A percentile compares a stretch with the other conserved stretches of the same genome.
phyloP scores from a whole-genome alignment of 169 alveolate species.

The Plasmodium ovale region DNA sequence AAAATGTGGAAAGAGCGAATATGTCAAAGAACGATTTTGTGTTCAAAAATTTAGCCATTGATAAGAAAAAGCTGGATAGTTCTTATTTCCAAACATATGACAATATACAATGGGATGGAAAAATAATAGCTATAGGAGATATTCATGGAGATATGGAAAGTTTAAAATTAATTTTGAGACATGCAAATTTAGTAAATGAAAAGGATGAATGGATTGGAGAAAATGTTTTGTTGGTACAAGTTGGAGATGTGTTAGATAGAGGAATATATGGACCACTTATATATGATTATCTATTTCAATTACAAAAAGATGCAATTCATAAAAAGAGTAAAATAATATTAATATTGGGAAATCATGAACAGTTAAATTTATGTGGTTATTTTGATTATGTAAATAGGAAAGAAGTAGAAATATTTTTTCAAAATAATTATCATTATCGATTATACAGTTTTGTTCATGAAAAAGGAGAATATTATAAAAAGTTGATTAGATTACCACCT shows the following conservation, averaged over 20 bases:
- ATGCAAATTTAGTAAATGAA: conserved; percentile 75
- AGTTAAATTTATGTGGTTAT: conserved; percentile 43
- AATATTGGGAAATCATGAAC: conserved; percentile 70
- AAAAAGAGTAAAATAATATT: conserved; percentile 44
- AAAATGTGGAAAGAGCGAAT: not conserved
- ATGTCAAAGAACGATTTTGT: conserved; percentile 9
- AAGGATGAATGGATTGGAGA: conserved; percentile 79
- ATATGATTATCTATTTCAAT: conserved; percentile 36
- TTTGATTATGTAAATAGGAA: conserved; percentile 46
- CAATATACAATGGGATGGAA: conserved; percentile 78
- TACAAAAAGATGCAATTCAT: conserved; percentile 53
- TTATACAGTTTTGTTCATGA: conserved; percentile 3
- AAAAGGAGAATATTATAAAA: conserved; percentile 21
- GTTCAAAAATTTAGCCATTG: conserved; percentile 32
- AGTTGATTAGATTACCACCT: conserved; percentile 38
- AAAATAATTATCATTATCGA: conserved; percentile 32
- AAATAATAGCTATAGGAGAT: conserved; percentile 81
- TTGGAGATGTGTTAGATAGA: conserved; percentile 57
- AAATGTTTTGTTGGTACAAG: conserved; percentile 45
- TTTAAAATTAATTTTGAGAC: conserved; percentile 63
- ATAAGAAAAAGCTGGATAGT: conserved; percentile 19
- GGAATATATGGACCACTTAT: conserved; percentile 60
- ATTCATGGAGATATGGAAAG: conserved; percentile 81
- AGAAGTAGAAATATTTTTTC: conserved; percentile 41
- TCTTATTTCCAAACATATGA: conserved; percentile 35